Percentiles rank a stretch among this genome's conserved stretches.
Conservation (phyloP, 257 asterid genomes). For the Solanum dulcamara region DNA sequence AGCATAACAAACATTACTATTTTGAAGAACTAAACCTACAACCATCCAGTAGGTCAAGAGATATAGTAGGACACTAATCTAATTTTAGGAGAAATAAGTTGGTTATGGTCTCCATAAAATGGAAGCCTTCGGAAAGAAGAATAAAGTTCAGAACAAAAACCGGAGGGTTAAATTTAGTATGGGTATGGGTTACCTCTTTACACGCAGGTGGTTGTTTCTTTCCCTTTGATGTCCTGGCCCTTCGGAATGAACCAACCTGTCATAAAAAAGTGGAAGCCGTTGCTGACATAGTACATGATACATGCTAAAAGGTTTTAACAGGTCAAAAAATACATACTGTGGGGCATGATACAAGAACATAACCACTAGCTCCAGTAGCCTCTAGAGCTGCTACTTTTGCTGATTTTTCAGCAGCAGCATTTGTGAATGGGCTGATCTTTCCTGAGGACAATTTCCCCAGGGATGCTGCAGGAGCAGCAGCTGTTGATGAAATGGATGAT, state of each 20-base stretch:
- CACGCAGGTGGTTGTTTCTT: slow-evolving; percentile 51
- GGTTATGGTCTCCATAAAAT: background rate
- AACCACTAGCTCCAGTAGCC: slow-evolving; percentile 54
- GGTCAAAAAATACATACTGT: slow-evolving; percentile 30
- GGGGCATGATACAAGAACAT: slow-evolving; percentile 56
- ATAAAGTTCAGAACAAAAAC: background rate
- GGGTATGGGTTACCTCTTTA: slow-evolving; percentile 56
- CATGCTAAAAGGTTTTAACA: background rate
- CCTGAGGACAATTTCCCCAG: slow-evolving; percentile 46
- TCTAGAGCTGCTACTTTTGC: slow-evolving; percentile 62
- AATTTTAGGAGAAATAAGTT: background rate
- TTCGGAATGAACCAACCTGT: slow-evolving; percentile 67
- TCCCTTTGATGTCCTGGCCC: slow-evolving; percentile 61
- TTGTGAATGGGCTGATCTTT: slow-evolving; percentile 54
- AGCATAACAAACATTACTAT: background rate
- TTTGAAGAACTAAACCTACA: background rate
- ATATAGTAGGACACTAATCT: background rate
- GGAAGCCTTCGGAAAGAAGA: background rate
- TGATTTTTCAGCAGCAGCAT: slow-evolving; percentile 38
- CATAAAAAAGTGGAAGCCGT: slow-evolving; percentile 1
- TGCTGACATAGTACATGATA: background rate
- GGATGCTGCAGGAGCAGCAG: slow-evolving; percentile 34
- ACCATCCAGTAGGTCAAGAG: background rate
- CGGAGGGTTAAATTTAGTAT: background rate
- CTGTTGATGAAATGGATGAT: slow-evolving; percentile 30